Evolutionary conservation across 106 monocot species (phyloP).

Genomic region (Dendrobium officinale): DNA sequence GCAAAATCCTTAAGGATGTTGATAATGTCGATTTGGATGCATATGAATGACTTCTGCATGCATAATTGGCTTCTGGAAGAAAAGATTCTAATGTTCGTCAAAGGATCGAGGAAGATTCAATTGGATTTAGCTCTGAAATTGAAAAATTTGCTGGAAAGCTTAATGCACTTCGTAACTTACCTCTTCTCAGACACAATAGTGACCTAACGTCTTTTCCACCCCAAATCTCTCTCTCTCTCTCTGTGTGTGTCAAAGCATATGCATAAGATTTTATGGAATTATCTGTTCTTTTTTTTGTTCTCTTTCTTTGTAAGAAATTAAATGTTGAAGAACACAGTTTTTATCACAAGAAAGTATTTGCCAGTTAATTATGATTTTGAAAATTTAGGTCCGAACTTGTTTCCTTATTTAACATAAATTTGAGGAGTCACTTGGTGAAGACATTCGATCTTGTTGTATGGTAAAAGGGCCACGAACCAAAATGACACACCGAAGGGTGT

Average conservation of each 20-base stretch:
- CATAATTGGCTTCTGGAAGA: conserved; percentile 16
- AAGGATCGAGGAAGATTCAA: conserved; percentile 16
- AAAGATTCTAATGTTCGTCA: conserved; percentile 12
- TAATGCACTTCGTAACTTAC: not conserved
- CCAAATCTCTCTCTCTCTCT: too few relatives aligned
- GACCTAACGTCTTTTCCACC: not conserved
- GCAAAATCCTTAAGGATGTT: conserved; percentile 32
- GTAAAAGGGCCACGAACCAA: not conserved
- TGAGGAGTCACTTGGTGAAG: not conserved
- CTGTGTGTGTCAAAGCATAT: too few relatives aligned
- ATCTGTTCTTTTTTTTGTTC: not conserved
- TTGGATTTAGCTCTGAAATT: conserved; percentile 12
- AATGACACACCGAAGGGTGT: not conserved
- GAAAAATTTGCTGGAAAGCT: not conserved
- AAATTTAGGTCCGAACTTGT: not conserved
- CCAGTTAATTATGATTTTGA: not conserved
- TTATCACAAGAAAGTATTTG: not conserved
- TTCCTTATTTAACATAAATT: not conserved
- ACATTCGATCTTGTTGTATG: not conserved
- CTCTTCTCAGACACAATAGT: too few relatives aligned
- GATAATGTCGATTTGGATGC: conserved; percentile 17
- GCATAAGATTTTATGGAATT: not conserved
- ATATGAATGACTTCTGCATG: conserved; percentile 13
- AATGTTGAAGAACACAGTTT: not conserved
- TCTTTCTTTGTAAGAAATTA: not conserved